Base-by-base conservation (phyloP, 2,329 filamentous ascomycete genomes). In the Cercospora sp. region DNA sequence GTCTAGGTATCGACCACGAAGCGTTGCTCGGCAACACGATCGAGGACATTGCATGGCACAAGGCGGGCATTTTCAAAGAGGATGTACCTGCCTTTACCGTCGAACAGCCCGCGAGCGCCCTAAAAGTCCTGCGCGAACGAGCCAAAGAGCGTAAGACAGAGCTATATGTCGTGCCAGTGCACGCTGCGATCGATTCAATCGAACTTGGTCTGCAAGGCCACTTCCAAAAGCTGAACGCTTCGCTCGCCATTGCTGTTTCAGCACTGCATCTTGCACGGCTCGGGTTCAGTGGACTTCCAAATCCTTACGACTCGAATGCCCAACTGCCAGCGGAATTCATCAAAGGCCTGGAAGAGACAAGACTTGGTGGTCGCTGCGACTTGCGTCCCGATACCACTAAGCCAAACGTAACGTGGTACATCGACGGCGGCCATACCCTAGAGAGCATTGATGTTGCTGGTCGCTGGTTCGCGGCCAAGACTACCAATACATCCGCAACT, bases 31-130 rank as follows among this genome's bases (percentile, higher is more conserved):
- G 94, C 10, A 84, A 86, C 43, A 94, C 92, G 0, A 86, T 94
- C 61, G 89, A 91, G 66, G 84, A 92, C 75, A 97, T 97, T 71
- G 89, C 93, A 3, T 97, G 93, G 94, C 92, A 97, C 78, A 97
- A 97, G 79, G 90, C 90, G 6, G 94, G 94, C 0, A 91, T 97
- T 55, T 90, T 96, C 78, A 97, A 96, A 79, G 62, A 80, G 0
- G 87, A 86, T 0, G 85, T 85, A 4, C 84, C 85, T 26, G 88
- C 86, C 1, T 91, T 91, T 69, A 89, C 90, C 0, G 86, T 86
- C 2, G 82, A 83, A 0, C 89, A 91, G 71, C 80, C 82, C 34
- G 79, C 82, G 3, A 79, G 80, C 21, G 88, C 88, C 1, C 80
- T 88, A 66, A 77, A 82, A 6, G 88, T 90, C 0, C 77, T 91